Evolutionary conservation across 495 filamentous ascomycete species (phyloP).

Genomic region (Xylaria flabelliformis): DNA sequence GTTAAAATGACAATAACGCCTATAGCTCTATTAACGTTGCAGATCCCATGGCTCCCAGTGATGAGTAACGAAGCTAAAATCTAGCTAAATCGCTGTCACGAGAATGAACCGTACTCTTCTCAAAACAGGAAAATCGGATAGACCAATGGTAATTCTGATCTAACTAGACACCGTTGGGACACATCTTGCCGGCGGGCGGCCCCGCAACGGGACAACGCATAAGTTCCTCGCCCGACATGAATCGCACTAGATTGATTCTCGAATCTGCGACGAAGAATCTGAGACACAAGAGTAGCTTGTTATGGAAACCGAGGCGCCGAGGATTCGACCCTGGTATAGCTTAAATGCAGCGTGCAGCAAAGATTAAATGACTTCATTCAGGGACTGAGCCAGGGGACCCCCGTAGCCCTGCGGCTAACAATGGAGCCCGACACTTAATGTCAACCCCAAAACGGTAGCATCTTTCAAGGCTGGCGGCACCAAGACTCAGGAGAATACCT

Average conservation of each 20-base stretch:
- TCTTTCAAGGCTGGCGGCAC: conserved; percentile 13
- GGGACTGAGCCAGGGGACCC: background rate
- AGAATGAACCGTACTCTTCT: background rate
- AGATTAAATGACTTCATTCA: conserved; percentile 5
- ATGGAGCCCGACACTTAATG: background rate
- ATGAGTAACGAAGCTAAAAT: background rate
- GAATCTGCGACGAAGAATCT: conserved; percentile 5
- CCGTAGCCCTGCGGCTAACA: conserved; percentile 18
- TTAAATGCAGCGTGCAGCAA: background rate
- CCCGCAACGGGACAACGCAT: conserved; percentile 6
- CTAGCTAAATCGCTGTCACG: too few species aligned
- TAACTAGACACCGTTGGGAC: background rate
- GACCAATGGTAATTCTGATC: background rate
- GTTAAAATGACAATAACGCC: background rate
- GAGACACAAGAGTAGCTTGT: background rate
- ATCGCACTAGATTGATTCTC: background rate
- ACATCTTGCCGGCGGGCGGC: background rate
- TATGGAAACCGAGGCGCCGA: conserved; percentile 2
- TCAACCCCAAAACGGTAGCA: conserved; percentile 17
- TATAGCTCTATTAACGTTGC: background rate
- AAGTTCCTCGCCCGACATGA: too few species aligned
- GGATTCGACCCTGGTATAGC: background rate
- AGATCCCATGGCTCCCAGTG: background rate
- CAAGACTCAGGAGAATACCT: conserved; percentile 9
- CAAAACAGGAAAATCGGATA: background rate